These are phyloP conservation scores for Coemansia sp. DNA, from an alignment of 192 early-diverging fungal genomes.

Conservation along the genomic window DNA sequence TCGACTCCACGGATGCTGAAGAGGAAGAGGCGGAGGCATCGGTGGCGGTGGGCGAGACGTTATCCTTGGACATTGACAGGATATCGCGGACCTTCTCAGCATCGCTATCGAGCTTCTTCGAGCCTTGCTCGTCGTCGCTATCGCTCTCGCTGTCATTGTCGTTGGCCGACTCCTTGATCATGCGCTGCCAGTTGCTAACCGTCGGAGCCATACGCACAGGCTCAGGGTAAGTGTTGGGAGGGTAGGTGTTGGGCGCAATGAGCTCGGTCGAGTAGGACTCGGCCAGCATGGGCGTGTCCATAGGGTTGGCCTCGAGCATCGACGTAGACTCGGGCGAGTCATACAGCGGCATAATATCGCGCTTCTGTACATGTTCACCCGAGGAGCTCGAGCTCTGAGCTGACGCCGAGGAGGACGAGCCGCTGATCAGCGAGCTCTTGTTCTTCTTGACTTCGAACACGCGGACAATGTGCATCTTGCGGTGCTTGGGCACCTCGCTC, in stretches of 20 bases:
- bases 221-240: neutral
- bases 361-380: slow-evolving; percentile 24
- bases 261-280: neutral
- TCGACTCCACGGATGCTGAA: slow-evolving; percentile 12
- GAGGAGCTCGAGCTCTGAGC: neutral
- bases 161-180: slow-evolving; percentile 23
- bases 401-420: slow-evolving; percentile 12
- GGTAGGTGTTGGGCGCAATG: neutral
- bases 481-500: slow-evolving; percentile 23
- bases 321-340: slow-evolving; percentile 18
- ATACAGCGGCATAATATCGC: slow-evolving; percentile 33
- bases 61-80: slow-evolving; percentile 15
- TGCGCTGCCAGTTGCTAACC: slow-evolving; percentile 25
- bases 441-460: slow-evolving; percentile 57
- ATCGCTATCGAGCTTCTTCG: slow-evolving; percentile 17
- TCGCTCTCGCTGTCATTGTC: slow-evolving; percentile 26
- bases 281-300: neutral
- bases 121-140: slow-evolving; percentile 15
- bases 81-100: neutral
- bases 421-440: slow-evolving; percentile 22
- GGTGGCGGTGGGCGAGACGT: neutral
- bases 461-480: slow-evolving; percentile 55
- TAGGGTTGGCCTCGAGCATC: neutral
- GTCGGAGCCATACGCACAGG: neutral
- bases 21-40: neutral